Conservation (phyloP, 2,329 filamentous ascomycete species). For the Neonectria sp. region DNA sequence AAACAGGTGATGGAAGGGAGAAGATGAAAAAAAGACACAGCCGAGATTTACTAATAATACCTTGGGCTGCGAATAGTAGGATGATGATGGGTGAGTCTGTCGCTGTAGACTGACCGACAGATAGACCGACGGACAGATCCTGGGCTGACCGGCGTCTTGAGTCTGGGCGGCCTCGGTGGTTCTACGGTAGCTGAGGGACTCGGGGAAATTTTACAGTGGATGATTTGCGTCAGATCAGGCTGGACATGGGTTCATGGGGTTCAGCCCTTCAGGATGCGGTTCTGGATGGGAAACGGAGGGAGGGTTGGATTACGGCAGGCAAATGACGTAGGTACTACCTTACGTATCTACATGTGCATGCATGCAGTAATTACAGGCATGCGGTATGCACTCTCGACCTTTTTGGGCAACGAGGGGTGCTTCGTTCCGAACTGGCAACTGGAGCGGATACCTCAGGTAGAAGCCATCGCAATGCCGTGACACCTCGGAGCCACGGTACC, state of each 20-base stretch:
- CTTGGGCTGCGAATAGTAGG: neutral
- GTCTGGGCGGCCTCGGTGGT: slow-evolving; percentile 35
- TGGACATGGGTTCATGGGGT: neutral
- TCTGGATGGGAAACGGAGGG: slow-evolving; percentile 2
- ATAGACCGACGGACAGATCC: neutral
- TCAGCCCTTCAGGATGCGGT: neutral
- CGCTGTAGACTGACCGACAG: neutral
- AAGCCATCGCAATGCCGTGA: too few relatives aligned
- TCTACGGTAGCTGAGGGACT: slow-evolving; percentile 24
- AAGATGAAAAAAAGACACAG: neutral
- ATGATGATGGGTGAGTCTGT: neutral
- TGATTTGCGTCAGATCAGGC: slow-evolving; percentile 11
- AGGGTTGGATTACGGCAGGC: neutral
- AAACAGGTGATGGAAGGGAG: slow-evolving; percentile 1
- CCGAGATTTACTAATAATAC: neutral
- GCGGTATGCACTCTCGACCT: neutral
- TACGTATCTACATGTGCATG: neutral
- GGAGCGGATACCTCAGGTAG: neutral
- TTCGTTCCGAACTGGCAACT: neutral
- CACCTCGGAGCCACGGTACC: neutral
- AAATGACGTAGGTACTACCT: neutral
- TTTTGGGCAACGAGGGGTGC: neutral
- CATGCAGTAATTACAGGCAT: neutral
- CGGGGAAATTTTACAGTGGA: neutral
- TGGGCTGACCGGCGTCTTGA: neutral